Percentiles rank a stretch among this genome's conserved stretches.
These are phyloP conservation scores for Echium plantagineum DNA, from an alignment of 257 asterid genomes.

Conservation along the genomic window DNA sequence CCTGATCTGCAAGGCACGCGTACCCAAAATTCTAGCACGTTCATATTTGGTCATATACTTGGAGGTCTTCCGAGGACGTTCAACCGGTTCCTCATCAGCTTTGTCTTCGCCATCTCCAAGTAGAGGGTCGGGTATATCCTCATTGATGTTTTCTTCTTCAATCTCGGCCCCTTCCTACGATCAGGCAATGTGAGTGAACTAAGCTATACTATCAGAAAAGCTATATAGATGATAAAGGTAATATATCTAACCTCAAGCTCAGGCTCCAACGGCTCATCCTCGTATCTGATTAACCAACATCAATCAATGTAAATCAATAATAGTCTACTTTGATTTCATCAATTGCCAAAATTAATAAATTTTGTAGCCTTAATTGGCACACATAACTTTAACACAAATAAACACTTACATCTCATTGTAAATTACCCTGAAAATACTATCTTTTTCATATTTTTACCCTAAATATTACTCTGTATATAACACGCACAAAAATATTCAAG, in stretches of 20 bases:
- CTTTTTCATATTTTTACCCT: no score
- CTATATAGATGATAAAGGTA: not conserved
- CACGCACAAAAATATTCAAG: no score
- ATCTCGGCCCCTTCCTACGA: slow-evolving; percentile 73
- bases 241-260: slow-evolving; percentile 58
- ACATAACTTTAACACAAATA: no score
- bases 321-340: not conserved
- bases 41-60: slow-evolving; percentile 91
- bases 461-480: no score
- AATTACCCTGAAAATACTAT: no score
- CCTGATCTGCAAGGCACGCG: slow-evolving; percentile 93
- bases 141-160: slow-evolving; percentile 52
- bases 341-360: no score
- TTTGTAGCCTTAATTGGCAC: no score
- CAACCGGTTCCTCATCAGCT: slow-evolving; percentile 43
- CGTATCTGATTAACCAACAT: slow-evolving; percentile 32
- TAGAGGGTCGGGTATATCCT: slow-evolving; percentile 42
- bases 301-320: slow-evolving; percentile 3
- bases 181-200: not conserved
- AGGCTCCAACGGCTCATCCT: slow-evolving; percentile 81
- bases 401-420: no score
- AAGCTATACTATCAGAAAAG: not conserved
- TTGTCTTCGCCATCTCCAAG: slow-evolving; percentile 54
- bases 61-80: slow-evolving; percentile 73
- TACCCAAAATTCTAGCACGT: slow-evolving; percentile 86